Conservation (phyloP, 345 rosid genomes). For the Tarenaya hassleriana region DNA sequence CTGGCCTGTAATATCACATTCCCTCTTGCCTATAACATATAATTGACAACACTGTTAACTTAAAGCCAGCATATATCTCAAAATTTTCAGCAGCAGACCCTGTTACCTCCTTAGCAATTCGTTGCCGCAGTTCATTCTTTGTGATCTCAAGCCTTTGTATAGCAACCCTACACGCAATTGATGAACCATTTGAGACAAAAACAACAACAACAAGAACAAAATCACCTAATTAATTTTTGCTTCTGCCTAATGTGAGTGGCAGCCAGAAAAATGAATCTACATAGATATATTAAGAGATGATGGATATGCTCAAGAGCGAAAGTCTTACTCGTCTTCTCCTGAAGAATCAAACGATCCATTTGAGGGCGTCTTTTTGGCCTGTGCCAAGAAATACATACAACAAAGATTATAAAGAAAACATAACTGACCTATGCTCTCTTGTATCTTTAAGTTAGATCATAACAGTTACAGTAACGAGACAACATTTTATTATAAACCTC, state of each 20-base stretch:
- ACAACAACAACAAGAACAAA: slow-evolving; percentile 2
- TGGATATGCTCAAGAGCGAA: slow-evolving; percentile 18
- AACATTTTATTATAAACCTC: background rate
- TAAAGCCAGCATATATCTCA: slow-evolving; percentile 3
- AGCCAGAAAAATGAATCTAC: too few species aligned
- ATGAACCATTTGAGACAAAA: slow-evolving; percentile 15
- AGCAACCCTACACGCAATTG: slow-evolving; percentile 63
- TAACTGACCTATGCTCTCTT: too few species aligned
- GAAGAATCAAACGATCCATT: slow-evolving; percentile 91
- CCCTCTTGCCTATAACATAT: slow-evolving; percentile 71
- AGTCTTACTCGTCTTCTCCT: slow-evolving; percentile 96
- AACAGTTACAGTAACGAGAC: slow-evolving; percentile 3
- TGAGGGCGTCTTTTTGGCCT: slow-evolving; percentile 82
- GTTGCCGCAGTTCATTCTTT: slow-evolving; percentile 86
- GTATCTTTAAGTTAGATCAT: slow-evolving; percentile 6
- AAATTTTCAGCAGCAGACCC: slow-evolving; percentile 16
- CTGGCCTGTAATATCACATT: slow-evolving; percentile 96
- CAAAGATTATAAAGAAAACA: slow-evolving; percentile 19
- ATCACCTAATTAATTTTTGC: too few species aligned
- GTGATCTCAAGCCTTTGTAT: slow-evolving; percentile 93
- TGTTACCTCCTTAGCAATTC: slow-evolving; percentile 93
- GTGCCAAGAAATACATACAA: slow-evolving; percentile 23
- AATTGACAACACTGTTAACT: slow-evolving; percentile 13
- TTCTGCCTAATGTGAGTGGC: too few species aligned
- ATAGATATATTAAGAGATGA: background rate